These are phyloP conservation scores for Bryoerythrophyllum caledonicum DNA, from an alignment of 225 moss, liverwort and hornwort species.

Conservation along the genomic window DNA sequence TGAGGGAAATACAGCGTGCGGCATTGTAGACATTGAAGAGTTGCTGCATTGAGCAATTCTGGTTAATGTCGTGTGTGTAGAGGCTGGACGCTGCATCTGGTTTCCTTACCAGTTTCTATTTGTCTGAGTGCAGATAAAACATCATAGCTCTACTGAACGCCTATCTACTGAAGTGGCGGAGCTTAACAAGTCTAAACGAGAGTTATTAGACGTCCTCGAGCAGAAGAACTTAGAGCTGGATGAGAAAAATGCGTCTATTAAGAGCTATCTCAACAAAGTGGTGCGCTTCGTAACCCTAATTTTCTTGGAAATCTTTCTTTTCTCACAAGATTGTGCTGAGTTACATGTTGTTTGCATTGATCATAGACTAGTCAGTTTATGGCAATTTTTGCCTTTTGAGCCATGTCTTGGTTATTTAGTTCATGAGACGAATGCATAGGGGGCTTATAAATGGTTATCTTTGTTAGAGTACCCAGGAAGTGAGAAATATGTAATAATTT, in stretches of 20 bases:
- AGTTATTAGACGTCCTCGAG: slow-evolving; percentile 75
- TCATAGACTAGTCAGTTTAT: slow-evolving; percentile 6
- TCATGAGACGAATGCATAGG: slow-evolving; percentile 4
- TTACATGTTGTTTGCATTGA: not conserved
- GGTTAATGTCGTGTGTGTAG: not conserved
- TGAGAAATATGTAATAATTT: not conserved
- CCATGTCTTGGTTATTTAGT: not conserved
- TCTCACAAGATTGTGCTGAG: not conserved
- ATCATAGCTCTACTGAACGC: slow-evolving; percentile 75
- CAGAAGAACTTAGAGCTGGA: slow-evolving; percentile 86
- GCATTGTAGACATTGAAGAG: not conserved
- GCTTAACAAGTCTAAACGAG: slow-evolving; percentile 68
- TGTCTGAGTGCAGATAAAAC: slow-evolving; percentile 73
- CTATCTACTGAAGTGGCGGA: slow-evolving; percentile 75
- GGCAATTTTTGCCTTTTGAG: not conserved
- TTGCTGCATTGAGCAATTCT: not conserved
- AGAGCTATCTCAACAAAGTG: slow-evolving; percentile 80
- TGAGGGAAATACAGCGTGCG: not conserved
- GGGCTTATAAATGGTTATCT: not conserved
- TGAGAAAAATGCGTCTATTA: slow-evolving; percentile 86
- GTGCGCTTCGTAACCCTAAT: slow-evolving; percentile 34
- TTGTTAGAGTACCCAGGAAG: not conserved
- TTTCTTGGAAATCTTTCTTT: not conserved
- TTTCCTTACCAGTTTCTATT: not conserved
- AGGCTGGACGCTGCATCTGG: not conserved